Conservation (phyloP, 73 alveolate species). For the Urostyla sp. region DNA sequence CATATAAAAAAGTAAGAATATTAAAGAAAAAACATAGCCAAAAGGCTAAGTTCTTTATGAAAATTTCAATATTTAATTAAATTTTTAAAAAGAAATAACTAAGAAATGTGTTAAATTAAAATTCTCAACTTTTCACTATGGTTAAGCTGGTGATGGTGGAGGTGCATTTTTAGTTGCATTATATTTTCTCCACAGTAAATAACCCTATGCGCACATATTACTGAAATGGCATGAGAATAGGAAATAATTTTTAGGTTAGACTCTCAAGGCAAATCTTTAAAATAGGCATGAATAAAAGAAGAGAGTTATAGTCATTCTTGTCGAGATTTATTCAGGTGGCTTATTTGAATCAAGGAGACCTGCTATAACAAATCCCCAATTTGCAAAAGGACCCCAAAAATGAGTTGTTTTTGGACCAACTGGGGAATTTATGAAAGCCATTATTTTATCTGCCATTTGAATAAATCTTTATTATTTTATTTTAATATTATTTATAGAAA, state of each 20-base stretch:
- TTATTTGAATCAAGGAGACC: constrained; percentile 76
- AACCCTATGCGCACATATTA: constrained; percentile 71
- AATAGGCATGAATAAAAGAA: constrained; percentile 74
- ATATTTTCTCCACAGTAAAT: constrained; percentile 26
- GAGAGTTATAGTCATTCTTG: constrained; percentile 75
- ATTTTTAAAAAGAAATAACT: too few relatives aligned
- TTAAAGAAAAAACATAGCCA: background rate
- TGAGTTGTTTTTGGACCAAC: constrained; percentile 81
- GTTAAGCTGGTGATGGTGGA: too few relatives aligned
- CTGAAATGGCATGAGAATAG: constrained; percentile 79
- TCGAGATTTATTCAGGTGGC: constrained; percentile 80
- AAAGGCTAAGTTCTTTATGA: background rate
- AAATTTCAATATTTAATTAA: too few relatives aligned
- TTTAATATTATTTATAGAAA: background rate
- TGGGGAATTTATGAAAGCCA: constrained; percentile 80
- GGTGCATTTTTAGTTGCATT: background rate
- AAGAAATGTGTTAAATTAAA: too few relatives aligned
- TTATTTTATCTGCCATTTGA: constrained; percentile 57
- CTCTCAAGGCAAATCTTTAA: constrained; percentile 84
- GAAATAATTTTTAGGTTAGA: constrained; percentile 73
- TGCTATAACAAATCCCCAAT: constrained; percentile 81
- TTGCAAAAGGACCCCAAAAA: constrained; percentile 83
- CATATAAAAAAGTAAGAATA: too few relatives aligned
- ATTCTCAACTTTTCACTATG: too few relatives aligned
- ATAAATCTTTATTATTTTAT: background rate